Evolutionary conservation across 225 moss, liverwort and hornwort species (phyloP).

Genomic region (Lunularia cruciata): DNA sequence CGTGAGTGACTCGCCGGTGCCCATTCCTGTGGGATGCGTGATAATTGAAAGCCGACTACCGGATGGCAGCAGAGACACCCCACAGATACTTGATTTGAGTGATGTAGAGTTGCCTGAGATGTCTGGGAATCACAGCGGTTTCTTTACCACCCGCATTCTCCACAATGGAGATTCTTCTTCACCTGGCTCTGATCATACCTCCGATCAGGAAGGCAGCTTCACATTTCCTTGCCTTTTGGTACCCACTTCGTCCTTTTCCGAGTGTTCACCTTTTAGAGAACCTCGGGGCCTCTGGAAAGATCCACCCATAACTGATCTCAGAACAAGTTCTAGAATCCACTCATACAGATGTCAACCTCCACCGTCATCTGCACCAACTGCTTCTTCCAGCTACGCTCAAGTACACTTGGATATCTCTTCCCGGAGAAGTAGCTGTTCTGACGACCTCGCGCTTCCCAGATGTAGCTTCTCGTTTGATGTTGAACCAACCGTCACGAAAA

Average conservation of each 20-base stretch:
- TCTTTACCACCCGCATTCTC: conserved; percentile 26
- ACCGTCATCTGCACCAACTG: conserved; percentile 8
- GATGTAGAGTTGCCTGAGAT: conserved; percentile 35
- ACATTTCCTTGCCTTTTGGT: conserved; percentile 36
- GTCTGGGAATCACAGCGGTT: conserved; percentile 32
- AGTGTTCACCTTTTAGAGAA: conserved; percentile 27
- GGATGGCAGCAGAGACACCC: conserved; percentile 36
- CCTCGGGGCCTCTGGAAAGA: conserved; percentile 29
- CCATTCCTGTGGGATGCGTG: conserved; percentile 39
- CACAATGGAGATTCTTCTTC: conserved; percentile 22
- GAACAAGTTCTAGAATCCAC: conserved; percentile 25
- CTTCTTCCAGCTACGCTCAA: conserved; percentile 13
- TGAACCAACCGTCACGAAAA: conserved; percentile 24
- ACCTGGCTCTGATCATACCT: conserved; percentile 12
- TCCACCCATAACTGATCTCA: conserved; percentile 31
- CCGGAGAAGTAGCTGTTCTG: conserved; percentile 7
- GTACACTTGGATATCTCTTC: conserved; percentile 20
- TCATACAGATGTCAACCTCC: conserved; percentile 16
- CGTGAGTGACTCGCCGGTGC: conserved; percentile 6
- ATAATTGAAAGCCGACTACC: conserved; percentile 38
- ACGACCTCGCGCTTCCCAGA: conserved; percentile 13
- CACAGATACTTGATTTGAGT: conserved; percentile 35
- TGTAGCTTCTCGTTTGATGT: conserved; percentile 37
- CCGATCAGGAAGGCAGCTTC: conserved; percentile 41
- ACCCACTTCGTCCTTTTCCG: conserved; percentile 27